Conservation (phyloP, 2,329 filamentous ascomycete genomes). For the Venturia nashicola region DNA sequence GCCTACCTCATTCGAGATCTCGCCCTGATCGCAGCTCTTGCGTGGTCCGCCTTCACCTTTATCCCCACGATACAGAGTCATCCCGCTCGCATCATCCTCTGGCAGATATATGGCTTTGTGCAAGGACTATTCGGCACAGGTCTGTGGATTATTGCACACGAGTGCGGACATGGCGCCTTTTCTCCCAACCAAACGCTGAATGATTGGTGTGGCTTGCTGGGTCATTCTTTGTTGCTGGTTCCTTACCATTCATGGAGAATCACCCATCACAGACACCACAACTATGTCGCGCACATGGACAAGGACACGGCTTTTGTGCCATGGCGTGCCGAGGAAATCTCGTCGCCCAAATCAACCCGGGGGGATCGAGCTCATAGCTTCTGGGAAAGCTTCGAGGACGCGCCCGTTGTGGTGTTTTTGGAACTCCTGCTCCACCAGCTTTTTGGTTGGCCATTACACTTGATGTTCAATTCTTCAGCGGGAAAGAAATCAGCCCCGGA, state of each 20-base stretch:
- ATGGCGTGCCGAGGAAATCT: slow-evolving; percentile 11
- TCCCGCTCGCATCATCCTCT: slow-evolving; percentile 27
- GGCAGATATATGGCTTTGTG: slow-evolving; percentile 48
- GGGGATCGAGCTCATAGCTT: not conserved
- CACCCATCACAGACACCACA: slow-evolving; percentile 58
- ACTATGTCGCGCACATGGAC: slow-evolving; percentile 54
- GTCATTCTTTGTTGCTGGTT: slow-evolving; percentile 53
- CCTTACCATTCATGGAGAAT: slow-evolving; percentile 66
- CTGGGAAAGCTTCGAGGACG: slow-evolving; percentile 42
- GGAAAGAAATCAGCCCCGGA: not conserved
- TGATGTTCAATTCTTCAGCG: slow-evolving; percentile 39
- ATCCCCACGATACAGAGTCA: slow-evolving; percentile 35
- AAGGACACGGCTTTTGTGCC: slow-evolving; percentile 40
- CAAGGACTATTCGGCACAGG: slow-evolving; percentile 57
- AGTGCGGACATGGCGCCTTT: slow-evolving; percentile 59
- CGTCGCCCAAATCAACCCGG: not conserved
- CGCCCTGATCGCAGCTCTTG: slow-evolving; percentile 35
- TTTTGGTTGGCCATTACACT: slow-evolving; percentile 52
- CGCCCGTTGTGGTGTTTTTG: slow-evolving; percentile 43
- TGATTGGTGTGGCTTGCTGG: slow-evolving; percentile 47
- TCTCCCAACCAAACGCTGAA: slow-evolving; percentile 44
- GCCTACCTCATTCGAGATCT: slow-evolving; percentile 46
- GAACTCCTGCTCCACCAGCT: slow-evolving; percentile 50
- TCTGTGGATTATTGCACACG: slow-evolving; percentile 59
- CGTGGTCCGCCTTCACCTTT: slow-evolving; percentile 34